Evolutionary conservation across 2,329 filamentous ascomycete species (phyloP), one percentile per base, ranked within the genome.

Genomic region (Aspergillus glaucus): DNA sequence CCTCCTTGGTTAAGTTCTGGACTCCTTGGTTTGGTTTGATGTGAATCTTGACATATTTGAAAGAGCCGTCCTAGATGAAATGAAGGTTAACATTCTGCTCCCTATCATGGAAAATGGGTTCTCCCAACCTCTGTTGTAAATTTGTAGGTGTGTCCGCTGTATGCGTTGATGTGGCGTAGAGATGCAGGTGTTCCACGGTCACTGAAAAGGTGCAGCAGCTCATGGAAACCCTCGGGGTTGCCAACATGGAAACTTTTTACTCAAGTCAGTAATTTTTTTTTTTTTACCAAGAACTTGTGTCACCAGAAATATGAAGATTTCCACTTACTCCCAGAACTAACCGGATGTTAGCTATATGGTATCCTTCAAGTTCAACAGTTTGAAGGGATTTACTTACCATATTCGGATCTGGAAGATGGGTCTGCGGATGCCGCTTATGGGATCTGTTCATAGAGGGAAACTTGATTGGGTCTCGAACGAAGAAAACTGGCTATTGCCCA

Each of bases 401-500:
- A 21, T 55, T 61, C n/a, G 51, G 24, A 49, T 66, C 58, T 21
- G 57, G 56, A 34, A 56, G 48, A 39, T 64, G 59, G 12, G 52
- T 56, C 19, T 41, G 50, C 7, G 60, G 60, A 55, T 87, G 69
- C 17, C 84, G 74, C 74, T 87, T 87, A 62, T 87, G 84, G 0
- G 82, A 85, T 57, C 86, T 81, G 44, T 86, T 86, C 59, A 86
- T 79, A 53, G 82, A 75, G 8, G 84, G 83, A 58, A 86, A 87
- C 66, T 87, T 87, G 52, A 82, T 79, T 0, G 84, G 81, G 54
- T 88, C 85, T 5, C 74, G 64, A 41, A 87, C 62, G 64, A 88
- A 88, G 71, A 88, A 88, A 0, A 86, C 79, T 0, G 85, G 84
- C 58, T 66, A 12, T 10, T 30, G 6, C 6, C 19, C 5, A 41